Conservation (phyloP, 345 rosid genomes). For the Ceriops decandra region DNA sequence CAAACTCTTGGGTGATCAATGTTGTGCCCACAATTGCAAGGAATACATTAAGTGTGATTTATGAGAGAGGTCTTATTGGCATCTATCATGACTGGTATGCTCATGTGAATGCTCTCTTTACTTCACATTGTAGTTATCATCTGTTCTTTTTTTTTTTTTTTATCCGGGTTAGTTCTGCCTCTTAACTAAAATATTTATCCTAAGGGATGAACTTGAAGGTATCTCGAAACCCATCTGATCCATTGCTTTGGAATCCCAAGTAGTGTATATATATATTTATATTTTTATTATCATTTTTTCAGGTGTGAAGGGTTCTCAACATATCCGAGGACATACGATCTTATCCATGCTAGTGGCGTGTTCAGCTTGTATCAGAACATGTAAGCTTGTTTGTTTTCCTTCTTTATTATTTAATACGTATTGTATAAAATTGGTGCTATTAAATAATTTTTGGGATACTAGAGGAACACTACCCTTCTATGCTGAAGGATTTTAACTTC, state of each 20-base stretch:
- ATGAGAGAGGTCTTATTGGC: constrained; percentile 87
- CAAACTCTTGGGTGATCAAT: constrained; percentile 94
- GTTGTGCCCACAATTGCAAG: constrained; percentile 73
- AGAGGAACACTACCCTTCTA: too few relatives aligned
- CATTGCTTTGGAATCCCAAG: constrained; percentile 3
- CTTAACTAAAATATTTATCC: background rate
- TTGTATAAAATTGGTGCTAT: background rate
- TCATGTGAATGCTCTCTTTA: constrained; percentile 4
- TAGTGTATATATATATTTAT: background rate
- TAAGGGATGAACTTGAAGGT: constrained; percentile 1
- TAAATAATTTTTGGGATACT: background rate
- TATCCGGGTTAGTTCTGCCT: background rate
- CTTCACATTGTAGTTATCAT: background rate
- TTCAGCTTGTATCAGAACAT: constrained; percentile 70
- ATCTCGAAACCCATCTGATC: background rate
- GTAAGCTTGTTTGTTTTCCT: constrained; percentile 35
- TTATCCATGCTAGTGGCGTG: constrained; percentile 79
- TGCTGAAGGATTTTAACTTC: background rate
- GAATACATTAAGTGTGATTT: constrained; percentile 80
- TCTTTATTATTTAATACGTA: background rate
- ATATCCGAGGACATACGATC: constrained; percentile 91
- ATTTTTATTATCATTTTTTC: constrained; percentile 13
- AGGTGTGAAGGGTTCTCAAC: constrained; percentile 99
- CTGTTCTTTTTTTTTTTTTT: background rate
- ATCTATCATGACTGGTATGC: constrained; percentile 94